Evolutionary conservation across 2,329 filamentous ascomycete genomes (phyloP), one percentile per base, ranked within the genome.

Genomic region (Mycosphaerella arachidis): DNA sequence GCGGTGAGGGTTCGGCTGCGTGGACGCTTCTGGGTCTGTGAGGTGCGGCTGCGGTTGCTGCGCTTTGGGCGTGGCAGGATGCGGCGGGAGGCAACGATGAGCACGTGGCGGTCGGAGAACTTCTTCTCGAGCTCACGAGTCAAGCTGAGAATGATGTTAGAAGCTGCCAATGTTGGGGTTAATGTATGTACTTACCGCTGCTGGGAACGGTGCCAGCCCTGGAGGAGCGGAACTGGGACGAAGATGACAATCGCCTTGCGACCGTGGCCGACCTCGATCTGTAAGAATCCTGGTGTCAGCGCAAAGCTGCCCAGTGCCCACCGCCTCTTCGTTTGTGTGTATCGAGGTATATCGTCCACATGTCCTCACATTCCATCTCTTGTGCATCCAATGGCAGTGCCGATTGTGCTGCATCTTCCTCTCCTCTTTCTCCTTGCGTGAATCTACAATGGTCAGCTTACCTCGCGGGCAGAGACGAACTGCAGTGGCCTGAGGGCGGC

Each of bases 201-300:
- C 88, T 99, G 94, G 79, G 96, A 91, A 79, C 94, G 92, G 90
- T 97, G 94, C 91, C 97, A 99, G 80, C 91, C 91, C 81, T 88
- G 85, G 80, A 99, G 91, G 82, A 95, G 91, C 83, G 94, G 94
- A 81, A 99, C 94, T 80, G 94, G 94, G 86, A 99, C 94, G 90
- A 99, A 99, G 90, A 99, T 96, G 86, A 96, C 93, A 85, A 99
- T 94, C 79, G 94, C 94, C 90, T 97, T 99, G 88, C 96, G 96
- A 88, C 94, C 94, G 86, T 97, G 92, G 86, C 94, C 94, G 84
- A 97, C 93, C 86, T 99, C 94, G 86, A 99, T 94, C 94, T 99
- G 77, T 74, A 77, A 77, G 76, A 79, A 75, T 81, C 79, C 79
- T 81, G 79, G 79, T 81, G 78, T 81, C 79, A 81, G 79, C 79